Conservation (phyloP, 164 flowering plant species). For the Sextonia rubra region DNA sequence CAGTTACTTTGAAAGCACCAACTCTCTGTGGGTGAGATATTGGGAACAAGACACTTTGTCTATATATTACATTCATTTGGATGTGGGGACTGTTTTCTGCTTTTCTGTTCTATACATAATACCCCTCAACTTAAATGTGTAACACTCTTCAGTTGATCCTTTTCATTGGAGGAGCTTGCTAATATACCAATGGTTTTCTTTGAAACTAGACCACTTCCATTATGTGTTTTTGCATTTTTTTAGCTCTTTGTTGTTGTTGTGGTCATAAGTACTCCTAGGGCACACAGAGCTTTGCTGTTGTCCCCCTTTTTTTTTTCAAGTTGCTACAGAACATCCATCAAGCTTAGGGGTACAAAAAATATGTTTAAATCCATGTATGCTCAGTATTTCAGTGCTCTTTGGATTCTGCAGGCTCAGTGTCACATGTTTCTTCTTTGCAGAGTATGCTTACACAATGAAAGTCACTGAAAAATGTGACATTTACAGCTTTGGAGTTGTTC, state of each 20-base stretch:
- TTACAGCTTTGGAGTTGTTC: slow-evolving; percentile 61
- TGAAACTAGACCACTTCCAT: neutral
- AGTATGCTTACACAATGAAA: slow-evolving; percentile 62
- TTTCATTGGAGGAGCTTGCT: too few species aligned
- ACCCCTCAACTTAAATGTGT: neutral
- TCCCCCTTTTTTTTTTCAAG: neutral
- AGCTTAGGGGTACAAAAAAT: neutral
- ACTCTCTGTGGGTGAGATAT: too few species aligned
- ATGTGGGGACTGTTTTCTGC: neutral
- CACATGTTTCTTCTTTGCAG: slow-evolving; percentile 26
- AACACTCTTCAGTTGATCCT: neutral
- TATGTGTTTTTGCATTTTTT: neutral
- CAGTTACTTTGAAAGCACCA: too few species aligned
- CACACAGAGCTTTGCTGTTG: neutral
- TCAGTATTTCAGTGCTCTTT: neutral
- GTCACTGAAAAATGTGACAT: slow-evolving; percentile 65
- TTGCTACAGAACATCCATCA: neutral
- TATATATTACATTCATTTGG: neutral
- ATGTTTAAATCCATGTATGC: neutral
- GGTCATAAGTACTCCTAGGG: neutral
- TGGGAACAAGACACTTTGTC: too few species aligned
- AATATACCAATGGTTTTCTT: too few species aligned
- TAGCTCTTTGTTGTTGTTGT: neutral
- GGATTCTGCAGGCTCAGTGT: slow-evolving; percentile 1
- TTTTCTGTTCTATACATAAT: neutral